Conservation (phyloP, 1,139 yeast species). For the Entelexis paramagnoliae region DNA sequence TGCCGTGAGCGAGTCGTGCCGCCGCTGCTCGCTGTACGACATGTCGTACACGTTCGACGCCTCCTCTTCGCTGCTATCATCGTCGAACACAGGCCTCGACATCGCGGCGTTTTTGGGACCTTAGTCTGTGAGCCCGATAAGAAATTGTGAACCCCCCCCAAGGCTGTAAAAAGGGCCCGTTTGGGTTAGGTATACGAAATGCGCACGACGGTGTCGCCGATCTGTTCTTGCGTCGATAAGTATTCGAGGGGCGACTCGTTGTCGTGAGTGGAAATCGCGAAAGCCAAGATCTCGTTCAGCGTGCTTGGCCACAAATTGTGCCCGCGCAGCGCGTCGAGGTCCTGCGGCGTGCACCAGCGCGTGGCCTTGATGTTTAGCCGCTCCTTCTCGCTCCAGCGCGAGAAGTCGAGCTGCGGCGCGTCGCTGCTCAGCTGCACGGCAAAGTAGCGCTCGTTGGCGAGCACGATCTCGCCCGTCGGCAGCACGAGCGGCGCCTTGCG, state of each 20-base stretch:
- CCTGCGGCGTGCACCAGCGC: conserved; percentile 16
- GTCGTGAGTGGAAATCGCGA: conserved; percentile 3
- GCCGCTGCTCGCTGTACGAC: conserved; percentile 58
- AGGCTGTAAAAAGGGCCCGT: too few species aligned
- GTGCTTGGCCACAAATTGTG: conserved; percentile 19
- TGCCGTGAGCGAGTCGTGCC: conserved; percentile 59
- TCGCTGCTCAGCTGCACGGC: not conserved
- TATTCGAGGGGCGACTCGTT: conserved; percentile 4
- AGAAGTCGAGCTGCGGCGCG: conserved; percentile 8
- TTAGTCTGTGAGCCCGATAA: not conserved
- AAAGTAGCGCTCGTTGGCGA: conserved; percentile 21
- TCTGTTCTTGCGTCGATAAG: conserved; percentile 15
- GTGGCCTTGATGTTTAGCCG: conserved; percentile 6
- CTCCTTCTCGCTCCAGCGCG: conserved; percentile 18
- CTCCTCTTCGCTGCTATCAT: conserved; percentile 20
- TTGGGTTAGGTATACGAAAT: conserved; percentile 12
- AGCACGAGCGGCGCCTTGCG: conserved; percentile 21
- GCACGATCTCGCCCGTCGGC: conserved; percentile 17
- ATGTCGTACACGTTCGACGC: conserved; percentile 16
- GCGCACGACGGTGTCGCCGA: conserved; percentile 16
- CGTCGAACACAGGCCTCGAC: conserved; percentile 15
- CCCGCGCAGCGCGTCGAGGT: conserved; percentile 10
- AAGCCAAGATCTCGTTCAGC: conserved; percentile 15
- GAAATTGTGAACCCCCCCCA: not conserved
- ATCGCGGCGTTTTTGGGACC: not conserved